Evolutionary conservation across 2,329 filamentous ascomycete species (phyloP).

Genomic region (Colletotrichum sidae): DNA sequence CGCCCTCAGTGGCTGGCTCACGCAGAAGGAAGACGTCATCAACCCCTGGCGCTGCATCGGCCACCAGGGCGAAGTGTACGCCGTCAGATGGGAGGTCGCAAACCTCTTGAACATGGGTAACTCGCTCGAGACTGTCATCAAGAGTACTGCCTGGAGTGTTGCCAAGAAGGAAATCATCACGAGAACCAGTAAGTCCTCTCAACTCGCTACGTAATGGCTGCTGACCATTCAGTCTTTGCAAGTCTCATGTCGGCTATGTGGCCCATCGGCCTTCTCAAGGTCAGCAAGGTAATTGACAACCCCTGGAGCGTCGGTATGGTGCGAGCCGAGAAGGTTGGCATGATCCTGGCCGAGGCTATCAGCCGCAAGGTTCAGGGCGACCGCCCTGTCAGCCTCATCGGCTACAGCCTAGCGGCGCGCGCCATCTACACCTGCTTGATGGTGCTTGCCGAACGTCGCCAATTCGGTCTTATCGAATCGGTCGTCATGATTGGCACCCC

Average conservation of each 20-base stretch:
- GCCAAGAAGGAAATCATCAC: constrained; percentile 66
- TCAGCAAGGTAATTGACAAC: constrained; percentile 83
- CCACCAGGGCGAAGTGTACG: constrained; percentile 80
- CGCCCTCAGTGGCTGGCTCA: constrained; percentile 85
- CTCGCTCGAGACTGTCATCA: constrained; percentile 81
- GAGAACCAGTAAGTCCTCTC: constrained; percentile 56
- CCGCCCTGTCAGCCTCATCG: constrained; percentile 81
- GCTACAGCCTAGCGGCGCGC: constrained; percentile 84
- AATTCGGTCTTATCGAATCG: constrained; percentile 88
- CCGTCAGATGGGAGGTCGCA: constrained; percentile 85
- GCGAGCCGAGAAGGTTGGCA: constrained; percentile 78
- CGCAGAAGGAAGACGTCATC: constrained; percentile 76
- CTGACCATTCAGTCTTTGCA: constrained; percentile 58
- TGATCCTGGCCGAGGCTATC: constrained; percentile 82
- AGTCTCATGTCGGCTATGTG: constrained; percentile 70
- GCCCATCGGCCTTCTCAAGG: constrained; percentile 72
- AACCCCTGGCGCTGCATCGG: constrained; percentile 84
- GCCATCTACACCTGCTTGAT: constrained; percentile 88
- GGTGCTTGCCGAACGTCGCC: constrained; percentile 80
- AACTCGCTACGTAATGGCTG: background rate
- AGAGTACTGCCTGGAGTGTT: constrained; percentile 82
- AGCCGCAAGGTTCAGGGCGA: constrained; percentile 87
- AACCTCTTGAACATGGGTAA: constrained; percentile 81
- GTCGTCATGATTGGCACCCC: constrained; percentile 88
- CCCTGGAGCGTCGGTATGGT: constrained; percentile 82